These are phyloP conservation scores for Acanthamoeba castellanii DNA, from an alignment of 208 protist species.

Conservation along the genomic window DNA sequence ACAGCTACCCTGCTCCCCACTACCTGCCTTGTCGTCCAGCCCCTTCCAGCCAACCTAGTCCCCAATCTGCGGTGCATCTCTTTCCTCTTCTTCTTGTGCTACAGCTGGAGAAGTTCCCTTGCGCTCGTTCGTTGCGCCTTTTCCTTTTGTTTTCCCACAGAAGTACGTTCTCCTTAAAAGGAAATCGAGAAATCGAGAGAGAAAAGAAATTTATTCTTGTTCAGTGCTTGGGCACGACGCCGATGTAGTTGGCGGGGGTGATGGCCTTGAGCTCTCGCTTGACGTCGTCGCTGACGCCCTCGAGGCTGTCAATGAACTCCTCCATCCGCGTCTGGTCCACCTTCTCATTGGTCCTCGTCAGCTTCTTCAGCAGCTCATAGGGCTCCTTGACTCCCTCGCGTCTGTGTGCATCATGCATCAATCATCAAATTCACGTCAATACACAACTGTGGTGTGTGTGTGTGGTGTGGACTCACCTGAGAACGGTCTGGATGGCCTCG, in stretches of 20 bases:
- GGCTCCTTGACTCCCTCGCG: slow-evolving; percentile 70
- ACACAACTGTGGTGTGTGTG: slow-evolving; percentile 94
- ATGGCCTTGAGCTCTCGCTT: slow-evolving; percentile 92
- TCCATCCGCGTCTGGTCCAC: slow-evolving; percentile 88
- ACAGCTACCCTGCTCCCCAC: not conserved
- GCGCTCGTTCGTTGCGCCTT: not conserved
- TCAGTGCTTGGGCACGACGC: slow-evolving; percentile 72
- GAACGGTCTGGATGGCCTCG: slow-evolving; percentile 96
- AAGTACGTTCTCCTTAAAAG: too few species aligned
- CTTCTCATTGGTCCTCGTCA: slow-evolving; percentile 88
- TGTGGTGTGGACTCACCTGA: slow-evolving; percentile 87
- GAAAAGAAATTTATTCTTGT: too few species aligned
- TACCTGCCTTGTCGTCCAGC: not conserved
- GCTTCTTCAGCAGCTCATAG: slow-evolving; percentile 73
- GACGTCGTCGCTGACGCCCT: slow-evolving; percentile 91
- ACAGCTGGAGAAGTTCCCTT: not conserved
- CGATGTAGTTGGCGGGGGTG: slow-evolving; percentile 87
- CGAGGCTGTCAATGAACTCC: slow-evolving; percentile 92
- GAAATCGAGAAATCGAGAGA: too few species aligned
- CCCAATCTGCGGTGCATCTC: not conserved
- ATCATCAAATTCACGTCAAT: slow-evolving; percentile 83
- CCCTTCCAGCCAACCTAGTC: not conserved
- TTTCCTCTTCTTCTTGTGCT: not conserved
- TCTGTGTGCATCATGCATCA: not conserved
- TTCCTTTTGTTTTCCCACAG: too few species aligned